Evolutionary conservation across 2,329 filamentous ascomycete genomes (phyloP), one percentile per base, ranked within the genome.

Genomic region (Lecanosticta acicola): DNA sequence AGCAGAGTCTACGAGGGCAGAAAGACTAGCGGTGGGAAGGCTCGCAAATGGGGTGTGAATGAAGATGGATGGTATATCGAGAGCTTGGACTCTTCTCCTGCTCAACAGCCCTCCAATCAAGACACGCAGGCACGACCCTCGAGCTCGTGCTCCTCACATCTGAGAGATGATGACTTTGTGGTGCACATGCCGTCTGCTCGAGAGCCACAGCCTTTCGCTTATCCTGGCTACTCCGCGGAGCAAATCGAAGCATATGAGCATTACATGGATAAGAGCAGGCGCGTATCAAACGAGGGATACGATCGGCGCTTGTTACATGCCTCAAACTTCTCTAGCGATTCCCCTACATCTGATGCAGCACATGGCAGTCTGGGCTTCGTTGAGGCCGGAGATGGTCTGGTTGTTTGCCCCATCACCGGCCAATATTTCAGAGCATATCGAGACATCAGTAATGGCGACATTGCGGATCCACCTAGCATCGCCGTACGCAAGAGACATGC

Each of bases 131-230:
- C 35, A 18, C 14, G 18, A 11, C 35, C 14, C 11, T n/a, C n/a
- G 35, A 37, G 35, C 35, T 19, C 11, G 11, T 37, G 16, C 17
- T 37, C 35, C 24, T 29, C 24, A 18, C 14, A 20, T 17, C 37
- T 46, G 3, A 32, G 20, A 4, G 51, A 58, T 14, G 61, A 65
- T 40, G 50, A 51, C 11, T 61, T 64, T 41, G 48, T 65, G 8
- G 49, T 64, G 7, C 53, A 59, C 36, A 66, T 65, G 63, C 63
- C 62, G n/a, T 61, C 61, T 3, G 62, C 62, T 20, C 50, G 48
- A 13, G 60, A 66, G 38, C 63, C 61, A 29, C 63, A 65, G 40
- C 62, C 63, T 14, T 65, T 59, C 37, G 39, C 43, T 4, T 60
- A 61, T 40, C 60, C 57, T 18, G 62, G 60, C 3, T 55, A 57